phyloP scores from a whole-genome alignment of 2,329 filamentous ascomycete genomes.

The Ceratocystis harringtonii region DNA sequence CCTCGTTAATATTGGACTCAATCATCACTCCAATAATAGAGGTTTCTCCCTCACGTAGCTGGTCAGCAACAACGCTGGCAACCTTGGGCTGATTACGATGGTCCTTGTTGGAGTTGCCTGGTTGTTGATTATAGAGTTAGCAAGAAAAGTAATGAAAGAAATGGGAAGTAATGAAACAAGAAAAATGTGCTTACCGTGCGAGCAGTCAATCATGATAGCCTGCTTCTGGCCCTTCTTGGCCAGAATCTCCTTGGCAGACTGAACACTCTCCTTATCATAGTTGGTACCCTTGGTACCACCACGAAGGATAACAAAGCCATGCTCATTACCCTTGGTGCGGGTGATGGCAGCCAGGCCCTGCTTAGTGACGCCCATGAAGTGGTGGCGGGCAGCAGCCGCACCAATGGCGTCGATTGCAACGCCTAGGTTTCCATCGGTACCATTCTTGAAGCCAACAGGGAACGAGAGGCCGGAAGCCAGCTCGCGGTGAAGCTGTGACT shows the following conservation, averaged over 20 bases:
- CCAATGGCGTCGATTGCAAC: conserved; percentile 96
- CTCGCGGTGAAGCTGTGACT: conserved; percentile 92
- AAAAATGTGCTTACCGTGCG: conserved; percentile 53
- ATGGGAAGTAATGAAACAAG: not conserved
- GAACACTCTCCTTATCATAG: conserved; percentile 75
- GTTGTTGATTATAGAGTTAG: not conserved
- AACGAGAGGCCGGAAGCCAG: conserved; percentile 89
- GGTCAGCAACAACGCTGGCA: conserved; percentile 63
- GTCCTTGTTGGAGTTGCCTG: conserved; percentile 84
- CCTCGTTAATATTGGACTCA: conserved; percentile 91
- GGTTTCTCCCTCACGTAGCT: conserved; percentile 74
- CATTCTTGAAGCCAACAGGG: conserved; percentile 99
- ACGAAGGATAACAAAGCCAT: conserved; percentile 91
- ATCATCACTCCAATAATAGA: conserved; percentile 96
- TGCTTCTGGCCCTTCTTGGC: conserved; percentile 69
- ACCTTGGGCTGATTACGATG: conserved; percentile 96
- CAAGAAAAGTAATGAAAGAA: not conserved
- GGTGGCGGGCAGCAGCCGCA: conserved; percentile 68
- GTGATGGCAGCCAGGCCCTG: conserved; percentile 92
- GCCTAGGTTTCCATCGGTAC: conserved; percentile 78
- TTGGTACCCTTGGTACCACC: conserved; percentile 88
- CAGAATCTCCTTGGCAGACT: conserved; percentile 62
- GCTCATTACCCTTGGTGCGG: conserved; percentile 81
- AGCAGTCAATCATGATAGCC: conserved; percentile 97
- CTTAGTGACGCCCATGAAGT: conserved; percentile 98